Conservation (phyloP, 176 grass and related monocot genomes). For the Bothriochloa decipiens region DNA sequence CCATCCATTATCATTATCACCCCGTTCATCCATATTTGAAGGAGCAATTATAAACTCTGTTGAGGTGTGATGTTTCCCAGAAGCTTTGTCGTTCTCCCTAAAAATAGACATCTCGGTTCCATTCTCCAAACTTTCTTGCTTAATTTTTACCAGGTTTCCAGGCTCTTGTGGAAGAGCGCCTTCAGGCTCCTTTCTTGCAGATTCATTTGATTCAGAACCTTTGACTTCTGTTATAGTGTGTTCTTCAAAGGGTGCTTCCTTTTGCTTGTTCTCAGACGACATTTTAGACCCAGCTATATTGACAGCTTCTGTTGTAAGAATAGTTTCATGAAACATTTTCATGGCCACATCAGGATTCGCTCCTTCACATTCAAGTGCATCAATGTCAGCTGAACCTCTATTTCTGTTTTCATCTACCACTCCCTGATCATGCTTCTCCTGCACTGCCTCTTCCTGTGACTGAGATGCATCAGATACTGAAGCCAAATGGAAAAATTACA, state of each 20-base stretch:
- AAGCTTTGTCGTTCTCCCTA: constrained; percentile 40
- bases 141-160: constrained; percentile 16
- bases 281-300: neutral
- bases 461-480: neutral
- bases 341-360: constrained; percentile 26
- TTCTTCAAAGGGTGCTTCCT: constrained; percentile 18
- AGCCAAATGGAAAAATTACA: constrained; percentile 14
- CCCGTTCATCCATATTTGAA: constrained; percentile 27
- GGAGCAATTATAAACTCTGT: constrained; percentile 10
- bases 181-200: constrained; percentile 27
- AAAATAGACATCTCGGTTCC: constrained; percentile 21
- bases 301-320: constrained; percentile 28
- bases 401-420: constrained; percentile 14
- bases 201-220: constrained; percentile 39
- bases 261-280: constrained; percentile 10
- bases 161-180: constrained; percentile 34
- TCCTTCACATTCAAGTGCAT: constrained; percentile 42
- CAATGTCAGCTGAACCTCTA: constrained; percentile 20
- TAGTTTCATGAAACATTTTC: neutral
- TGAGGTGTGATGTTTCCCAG: constrained; percentile 32
- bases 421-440: constrained; percentile 27
- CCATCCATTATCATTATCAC: constrained; percentile 36
- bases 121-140: constrained; percentile 44
- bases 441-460: constrained; percentile 19
- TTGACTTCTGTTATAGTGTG: constrained; percentile 27